Evolutionary conservation across 345 rosid genomes (phyloP).

Genomic region (Brassica nigra): DNA sequence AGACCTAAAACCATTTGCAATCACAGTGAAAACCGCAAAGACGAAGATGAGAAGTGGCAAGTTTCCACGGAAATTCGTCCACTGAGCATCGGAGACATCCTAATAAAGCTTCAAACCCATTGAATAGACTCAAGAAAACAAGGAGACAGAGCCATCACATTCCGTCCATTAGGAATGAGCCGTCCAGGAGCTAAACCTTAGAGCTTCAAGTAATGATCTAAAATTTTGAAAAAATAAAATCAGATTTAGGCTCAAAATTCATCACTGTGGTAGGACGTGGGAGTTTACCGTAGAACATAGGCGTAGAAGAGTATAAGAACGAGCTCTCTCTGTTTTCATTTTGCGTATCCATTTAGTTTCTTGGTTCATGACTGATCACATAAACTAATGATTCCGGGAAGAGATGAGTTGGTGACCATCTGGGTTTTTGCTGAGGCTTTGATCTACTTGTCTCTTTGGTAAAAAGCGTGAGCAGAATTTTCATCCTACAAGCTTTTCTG

Average conservation of each 20-base stretch:
- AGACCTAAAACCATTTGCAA: no score
- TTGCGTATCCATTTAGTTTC: conserved; percentile 14
- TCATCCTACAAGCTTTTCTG: no score
- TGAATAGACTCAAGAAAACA: no score
- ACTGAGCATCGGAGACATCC: no score
- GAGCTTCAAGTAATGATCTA: conserved; percentile 65
- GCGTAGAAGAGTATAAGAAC: conserved; percentile 51
- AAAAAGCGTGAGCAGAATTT: no score
- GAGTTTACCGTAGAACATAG: conserved; percentile 56
- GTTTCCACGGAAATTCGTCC: no score
- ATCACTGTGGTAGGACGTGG: background rate
- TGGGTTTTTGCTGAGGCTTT: no score
- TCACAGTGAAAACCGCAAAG: no score
- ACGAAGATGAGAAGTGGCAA: no score
- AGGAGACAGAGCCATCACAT: conserved; percentile 41
- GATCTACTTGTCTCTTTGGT: no score
- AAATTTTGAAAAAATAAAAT: background rate
- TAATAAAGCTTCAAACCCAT: no score
- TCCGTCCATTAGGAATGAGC: conserved; percentile 57
- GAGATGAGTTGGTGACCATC: no score
- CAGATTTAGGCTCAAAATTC: background rate
- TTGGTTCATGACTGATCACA: conserved; percentile 23
- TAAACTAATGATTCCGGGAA: background rate
- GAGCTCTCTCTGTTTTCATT: conserved; percentile 53
- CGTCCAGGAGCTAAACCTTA: conserved; percentile 66